A percentile compares a stretch with the other conserved stretches of the same genome.
These are phyloP conservation scores for Colletotrichum sp. DNA, from an alignment of 2,329 filamentous ascomycete genomes.

Conservation along the genomic window DNA sequence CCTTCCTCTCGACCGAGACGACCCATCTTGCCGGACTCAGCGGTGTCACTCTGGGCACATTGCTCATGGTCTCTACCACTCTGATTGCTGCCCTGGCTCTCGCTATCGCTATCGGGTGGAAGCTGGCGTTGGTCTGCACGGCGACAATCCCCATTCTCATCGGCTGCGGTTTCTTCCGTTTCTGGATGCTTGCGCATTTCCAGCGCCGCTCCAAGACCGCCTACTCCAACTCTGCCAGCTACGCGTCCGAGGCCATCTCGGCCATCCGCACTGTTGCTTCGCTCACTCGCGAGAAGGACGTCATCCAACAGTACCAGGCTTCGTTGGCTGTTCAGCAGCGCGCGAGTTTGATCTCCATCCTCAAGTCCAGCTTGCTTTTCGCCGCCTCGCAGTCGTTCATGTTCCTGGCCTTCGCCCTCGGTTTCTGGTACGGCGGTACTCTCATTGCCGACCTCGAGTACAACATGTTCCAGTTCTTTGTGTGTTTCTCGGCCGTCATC, in stretches of 20 bases:
- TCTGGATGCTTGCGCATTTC: constrained; percentile 83
- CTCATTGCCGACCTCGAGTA: constrained; percentile 77
- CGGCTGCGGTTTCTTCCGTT: constrained; percentile 84
- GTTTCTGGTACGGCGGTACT: constrained; percentile 90
- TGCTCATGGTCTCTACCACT: constrained; percentile 82
- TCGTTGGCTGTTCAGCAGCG: constrained; percentile 72
- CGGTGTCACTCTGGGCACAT: constrained; percentile 84
- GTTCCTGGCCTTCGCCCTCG: constrained; percentile 84
- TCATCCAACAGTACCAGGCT: constrained; percentile 72
- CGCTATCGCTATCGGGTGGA: constrained; percentile 82
- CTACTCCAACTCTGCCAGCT: constrained; percentile 82
- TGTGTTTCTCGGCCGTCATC: constrained; percentile 86
- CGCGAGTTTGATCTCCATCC: constrained; percentile 72
- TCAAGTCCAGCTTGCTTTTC: constrained; percentile 80
- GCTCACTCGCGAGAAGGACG: constrained; percentile 84
- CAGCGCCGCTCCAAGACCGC: constrained; percentile 79
- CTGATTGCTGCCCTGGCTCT: constrained; percentile 76
- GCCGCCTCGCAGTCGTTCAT: constrained; percentile 83
- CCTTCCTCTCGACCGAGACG: constrained; percentile 87
- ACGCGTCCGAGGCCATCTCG: constrained; percentile 91
- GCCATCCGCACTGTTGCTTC: constrained; percentile 93
- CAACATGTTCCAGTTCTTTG: constrained; percentile 85
- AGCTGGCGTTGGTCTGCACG: constrained; percentile 83
- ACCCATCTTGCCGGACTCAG: constrained; percentile 88
- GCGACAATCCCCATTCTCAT: constrained; percentile 79